These are phyloP conservation scores for Gracilariopsis chorda DNA, from an alignment of 23 red algal species.

Conservation along the genomic window DNA sequence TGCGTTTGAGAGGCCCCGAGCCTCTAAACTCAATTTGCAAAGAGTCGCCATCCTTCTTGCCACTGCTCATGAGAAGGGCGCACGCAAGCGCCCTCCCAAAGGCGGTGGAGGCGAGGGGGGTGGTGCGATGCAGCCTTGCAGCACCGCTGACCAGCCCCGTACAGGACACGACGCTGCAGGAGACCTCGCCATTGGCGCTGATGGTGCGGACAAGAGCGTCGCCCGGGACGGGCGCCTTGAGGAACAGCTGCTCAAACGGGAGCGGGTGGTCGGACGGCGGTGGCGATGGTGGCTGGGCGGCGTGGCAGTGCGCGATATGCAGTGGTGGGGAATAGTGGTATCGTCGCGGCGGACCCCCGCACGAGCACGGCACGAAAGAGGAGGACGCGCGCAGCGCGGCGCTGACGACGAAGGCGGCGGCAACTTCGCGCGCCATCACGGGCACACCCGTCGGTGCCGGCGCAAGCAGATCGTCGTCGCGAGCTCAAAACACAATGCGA, in stretches of 20 bases:
- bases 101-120: constrained; percentile 85
- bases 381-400: not conserved
- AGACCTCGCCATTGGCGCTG: constrained; percentile 64
- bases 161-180: constrained; percentile 64
- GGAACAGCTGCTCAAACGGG: constrained; percentile 52
- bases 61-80: constrained; percentile 77
- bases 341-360: not conserved
- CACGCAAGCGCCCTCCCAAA: constrained; percentile 81
- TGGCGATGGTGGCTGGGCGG: not conserved
- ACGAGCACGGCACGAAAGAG: not conserved
- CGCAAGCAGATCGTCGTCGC: no score
- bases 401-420: not conserved
- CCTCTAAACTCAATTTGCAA: constrained; percentile 93
- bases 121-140: constrained; percentile 55
- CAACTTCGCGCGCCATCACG: no score
- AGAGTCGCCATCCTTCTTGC: constrained; percentile 87
- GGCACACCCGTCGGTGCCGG: no score
- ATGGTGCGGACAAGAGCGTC: constrained; percentile 80
- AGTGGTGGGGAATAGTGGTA: not conserved
- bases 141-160: constrained; percentile 81
- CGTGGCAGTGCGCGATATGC: not conserved
- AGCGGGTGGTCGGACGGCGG: constrained; percentile 21
- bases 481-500: no score
- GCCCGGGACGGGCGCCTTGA: constrained; percentile 71
- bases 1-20: constrained; percentile 70